Evolutionary conservation across 2,329 filamentous ascomycete species (phyloP), one percentile per base, ranked within the genome.

Genomic region (Penicillium sp.): DNA sequence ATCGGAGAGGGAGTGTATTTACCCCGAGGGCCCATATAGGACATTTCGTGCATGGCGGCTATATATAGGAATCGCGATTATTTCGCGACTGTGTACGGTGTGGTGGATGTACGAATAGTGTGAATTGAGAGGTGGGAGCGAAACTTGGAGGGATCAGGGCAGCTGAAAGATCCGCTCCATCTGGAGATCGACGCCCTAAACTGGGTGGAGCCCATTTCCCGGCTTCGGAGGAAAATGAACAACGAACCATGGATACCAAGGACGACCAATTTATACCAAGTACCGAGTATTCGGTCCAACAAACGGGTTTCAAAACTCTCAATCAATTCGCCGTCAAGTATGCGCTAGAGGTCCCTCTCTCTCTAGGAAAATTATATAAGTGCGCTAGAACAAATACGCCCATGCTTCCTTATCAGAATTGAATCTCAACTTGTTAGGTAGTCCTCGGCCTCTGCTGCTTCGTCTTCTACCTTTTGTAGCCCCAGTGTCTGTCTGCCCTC

Each of bases 1-100:
- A 11, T 41, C 11, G 15, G 35, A 15, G 15, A 15, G 15, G 15
- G 35, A 41, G 46, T 35, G 26, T 35, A 66, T 69, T 64, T 73
- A 78, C 77, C 77, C 69, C 75, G 67, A 62, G 69, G 69, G 68
- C 77, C 79, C 67, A 79, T 73, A 62, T 76, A 72, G 61, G 77
- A 76, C 77, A 81, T 77, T 72, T 80, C 71, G 67, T 79, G 71
- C 79, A 80, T 81, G 41, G 15, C 64, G 56, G 17, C 7, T 55
- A 31, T 17, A 38, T 41, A 54, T 17, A 44, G 29, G 41, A 15
- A 41, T 48, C 29, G 56, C 31, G 44, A 58, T 54, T 7, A 45
- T 45, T 21, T 48, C 45, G 45, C 56, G 35, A 58, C 21, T 50
- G 3, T 44, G 6, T 50, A 9, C 9, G 26, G 8, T 45, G 31